Evolutionary conservation across 2,329 filamentous ascomycete species (phyloP), one percentile per base, ranked within the genome.

Genomic region (Venturiaceae sp.): DNA sequence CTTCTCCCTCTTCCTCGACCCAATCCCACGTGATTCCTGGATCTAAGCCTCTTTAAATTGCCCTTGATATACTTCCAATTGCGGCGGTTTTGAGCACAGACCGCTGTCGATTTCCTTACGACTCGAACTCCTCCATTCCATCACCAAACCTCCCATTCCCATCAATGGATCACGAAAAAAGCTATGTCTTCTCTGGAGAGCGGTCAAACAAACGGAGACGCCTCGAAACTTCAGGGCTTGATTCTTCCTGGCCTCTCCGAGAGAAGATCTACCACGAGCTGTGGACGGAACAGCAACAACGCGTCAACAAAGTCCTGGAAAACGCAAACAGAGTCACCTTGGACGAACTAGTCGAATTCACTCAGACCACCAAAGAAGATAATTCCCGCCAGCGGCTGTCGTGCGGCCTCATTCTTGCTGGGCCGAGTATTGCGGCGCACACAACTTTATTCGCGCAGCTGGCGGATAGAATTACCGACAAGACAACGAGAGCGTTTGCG

Each of bases 351-450:
- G 63, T 66, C 1, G 47, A 65, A 6, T 79, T 77, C 60, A 65
- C 77, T 28, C 37, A 60, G 52, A 63, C 61, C 53, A 62, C 64
- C 32, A 61, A 66, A 60, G 58, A 60, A 41, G 62, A 66, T 47
- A 9, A 54, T 34, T 53, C 61, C 5, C 9, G 62, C 66, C 68
- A 41, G 73, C 82, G 80, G 67, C 80, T 90, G 39, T 84, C 86
- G 0, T 81, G 86, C 7, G 86, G 82, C 2, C 85, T 92, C 63
- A 83, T 92, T 64, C 81, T 90, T 60, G 88, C 87, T 8, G 90
- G 89, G 0, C 87, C 89, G 7, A 90, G 89, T 63, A 86, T 91
- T 64, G 85, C 87, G 36, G 87, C 86, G 1, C 87, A 91, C 68
- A 82, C 84, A 44, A 76, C 87, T 13, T 77, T 92, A n/a, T 91